Evolutionary conservation across 1,284 basidiomycete genomes (phyloP).

Genomic region (Leccinum pachyderme): DNA sequence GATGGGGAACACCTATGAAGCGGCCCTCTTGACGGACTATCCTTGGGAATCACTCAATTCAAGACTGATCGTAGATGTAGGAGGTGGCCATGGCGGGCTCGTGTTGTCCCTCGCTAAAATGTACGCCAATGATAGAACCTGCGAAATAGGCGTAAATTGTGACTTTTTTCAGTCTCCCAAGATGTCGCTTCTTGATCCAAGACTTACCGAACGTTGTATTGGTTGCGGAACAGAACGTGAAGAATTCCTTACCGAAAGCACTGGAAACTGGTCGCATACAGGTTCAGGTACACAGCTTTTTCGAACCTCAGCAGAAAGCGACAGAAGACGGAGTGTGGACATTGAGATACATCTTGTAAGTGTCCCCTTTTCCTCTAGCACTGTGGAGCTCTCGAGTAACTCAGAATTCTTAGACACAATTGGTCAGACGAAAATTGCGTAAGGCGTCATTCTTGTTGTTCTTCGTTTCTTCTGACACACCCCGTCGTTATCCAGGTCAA

Average conservation of each 20-base stretch:
- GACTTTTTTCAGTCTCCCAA: neutral
- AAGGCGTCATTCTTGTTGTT: neutral
- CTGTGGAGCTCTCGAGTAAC: neutral
- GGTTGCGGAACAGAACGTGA: slow-evolving; percentile 3
- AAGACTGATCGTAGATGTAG: slow-evolving; percentile 2
- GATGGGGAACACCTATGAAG: slow-evolving; percentile 9
- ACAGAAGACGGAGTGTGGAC: neutral
- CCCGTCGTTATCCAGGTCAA: neutral
- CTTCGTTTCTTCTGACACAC: neutral
- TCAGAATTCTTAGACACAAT: neutral
- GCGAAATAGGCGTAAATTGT: neutral
- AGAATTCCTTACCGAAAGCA: neutral
- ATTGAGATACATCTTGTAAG: slow-evolving; percentile 7
- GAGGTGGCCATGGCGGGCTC: slow-evolving; percentile 8
- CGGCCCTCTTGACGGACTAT: slow-evolving; percentile 8
- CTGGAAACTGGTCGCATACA: slow-evolving; percentile 5
- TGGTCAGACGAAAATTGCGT: slow-evolving; percentile 9
- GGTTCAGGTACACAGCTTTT: slow-evolving; percentile 2
- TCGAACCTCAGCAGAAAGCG: neutral
- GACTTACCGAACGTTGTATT: slow-evolving; percentile 4
- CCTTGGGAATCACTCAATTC: slow-evolving; percentile 6
- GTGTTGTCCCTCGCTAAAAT: slow-evolving; percentile 8
- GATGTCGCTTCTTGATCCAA: slow-evolving; percentile 3
- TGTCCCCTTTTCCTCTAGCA: neutral
- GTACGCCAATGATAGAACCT: neutral